phyloP scores from a whole-genome alignment of 2,329 filamentous ascomycete genomes.

The Cyclaneusma minus region DNA sequence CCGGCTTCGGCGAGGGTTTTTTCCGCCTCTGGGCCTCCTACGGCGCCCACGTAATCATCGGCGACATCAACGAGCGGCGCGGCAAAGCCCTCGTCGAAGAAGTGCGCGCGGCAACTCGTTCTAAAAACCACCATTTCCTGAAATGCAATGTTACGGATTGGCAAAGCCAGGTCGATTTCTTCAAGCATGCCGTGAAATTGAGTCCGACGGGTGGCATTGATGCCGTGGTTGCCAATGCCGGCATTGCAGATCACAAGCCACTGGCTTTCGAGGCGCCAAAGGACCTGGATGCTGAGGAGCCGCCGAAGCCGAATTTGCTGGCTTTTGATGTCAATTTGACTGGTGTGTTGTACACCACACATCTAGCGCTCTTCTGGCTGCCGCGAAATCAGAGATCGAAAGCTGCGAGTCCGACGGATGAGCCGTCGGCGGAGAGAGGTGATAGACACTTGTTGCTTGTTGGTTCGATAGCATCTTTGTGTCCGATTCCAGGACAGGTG shows the following conservation, averaged over 20 bases:
- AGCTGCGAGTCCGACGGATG: slow-evolving; percentile 16
- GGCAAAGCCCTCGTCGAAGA: slow-evolving; percentile 39
- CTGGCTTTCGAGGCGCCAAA: slow-evolving; percentile 26
- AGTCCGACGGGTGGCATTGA: slow-evolving; percentile 42
- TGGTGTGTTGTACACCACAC: slow-evolving; percentile 48
- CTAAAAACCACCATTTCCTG: slow-evolving; percentile 34
- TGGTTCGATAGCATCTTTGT: slow-evolving; percentile 42
- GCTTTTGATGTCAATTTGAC: slow-evolving; percentile 47
- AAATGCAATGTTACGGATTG: slow-evolving; percentile 51
- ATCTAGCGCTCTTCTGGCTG: slow-evolving; percentile 47
- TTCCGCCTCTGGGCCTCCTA: slow-evolving; percentile 35
- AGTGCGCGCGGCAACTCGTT: slow-evolving; percentile 26
- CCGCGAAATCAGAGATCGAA: slow-evolving; percentile 29
- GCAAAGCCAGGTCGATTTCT: slow-evolving; percentile 46
- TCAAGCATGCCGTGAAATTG: slow-evolving; percentile 37
- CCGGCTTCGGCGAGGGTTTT: slow-evolving; percentile 41
- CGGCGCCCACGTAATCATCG: slow-evolving; percentile 45
- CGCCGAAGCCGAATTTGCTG: slow-evolving; percentile 31
- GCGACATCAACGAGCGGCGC: slow-evolving; percentile 39
- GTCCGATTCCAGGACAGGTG: slow-evolving; percentile 25
- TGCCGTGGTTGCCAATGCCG: slow-evolving; percentile 51
- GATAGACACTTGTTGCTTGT: slow-evolving; percentile 48
- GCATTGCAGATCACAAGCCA: slow-evolving; percentile 30
- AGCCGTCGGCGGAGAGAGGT: slow-evolving; percentile 17
- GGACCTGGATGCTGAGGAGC: slow-evolving; percentile 27